These are phyloP conservation scores for Penicillium lividum DNA, from an alignment of 495 filamentous ascomycete species.

Conservation along the genomic window DNA sequence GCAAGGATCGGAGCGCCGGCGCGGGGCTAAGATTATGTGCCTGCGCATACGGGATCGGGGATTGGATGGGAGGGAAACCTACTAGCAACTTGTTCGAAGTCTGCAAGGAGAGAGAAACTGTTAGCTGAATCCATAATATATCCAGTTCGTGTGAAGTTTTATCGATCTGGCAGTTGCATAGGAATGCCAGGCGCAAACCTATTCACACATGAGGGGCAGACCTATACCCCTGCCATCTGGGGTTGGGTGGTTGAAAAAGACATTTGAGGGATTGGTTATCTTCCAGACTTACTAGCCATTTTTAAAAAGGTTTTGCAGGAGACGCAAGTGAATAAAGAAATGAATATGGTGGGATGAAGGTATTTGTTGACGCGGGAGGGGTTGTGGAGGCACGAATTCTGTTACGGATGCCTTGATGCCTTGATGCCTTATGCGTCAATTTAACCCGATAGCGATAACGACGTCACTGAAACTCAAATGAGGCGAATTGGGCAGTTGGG, in stretches of 20 bases:
- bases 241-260: background rate
- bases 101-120: conserved; percentile 27
- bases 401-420: conserved; percentile 19
- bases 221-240: background rate
- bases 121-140: conserved; percentile 20
- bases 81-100: conserved; percentile 58
- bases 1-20: background rate
- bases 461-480: background rate
- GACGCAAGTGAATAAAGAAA: conserved; percentile 9
- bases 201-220: background rate
- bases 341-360: conserved; percentile 16
- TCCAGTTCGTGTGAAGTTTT: background rate
- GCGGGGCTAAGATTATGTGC: conserved; percentile 11
- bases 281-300: conserved; percentile 41
- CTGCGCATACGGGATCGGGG: conserved; percentile 10
- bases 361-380: conserved; percentile 38
- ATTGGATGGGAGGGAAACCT: conserved; percentile 29
- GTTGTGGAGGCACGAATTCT: conserved; percentile 35
- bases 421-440: conserved; percentile 7
- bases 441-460: background rate
- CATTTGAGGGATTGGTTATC: background rate
- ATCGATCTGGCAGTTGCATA: conserved; percentile 7
- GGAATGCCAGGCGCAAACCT: conserved; percentile 18
- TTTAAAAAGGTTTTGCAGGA: conserved; percentile 38
- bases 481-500: background rate